These are phyloP conservation scores for Agaricus subrufescens DNA, from an alignment of 768 basidiomycete genomes.

Conservation along the genomic window DNA sequence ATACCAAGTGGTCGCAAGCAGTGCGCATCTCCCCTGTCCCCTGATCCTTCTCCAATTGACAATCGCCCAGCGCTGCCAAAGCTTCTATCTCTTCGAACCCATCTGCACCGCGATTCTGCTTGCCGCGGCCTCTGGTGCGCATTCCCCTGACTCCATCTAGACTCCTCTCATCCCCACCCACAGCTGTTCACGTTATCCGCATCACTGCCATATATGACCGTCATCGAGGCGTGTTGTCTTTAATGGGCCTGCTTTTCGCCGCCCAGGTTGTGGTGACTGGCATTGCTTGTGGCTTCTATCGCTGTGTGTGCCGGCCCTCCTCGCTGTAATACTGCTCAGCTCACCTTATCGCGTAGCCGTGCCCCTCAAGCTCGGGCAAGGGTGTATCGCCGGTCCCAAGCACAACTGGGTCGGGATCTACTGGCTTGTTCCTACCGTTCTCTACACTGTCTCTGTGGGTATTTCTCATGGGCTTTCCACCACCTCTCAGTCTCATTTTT, in stretches of 20 bases:
- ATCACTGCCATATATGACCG: constrained; percentile 78
- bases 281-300: constrained; percentile 74
- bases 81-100: constrained; percentile 82
- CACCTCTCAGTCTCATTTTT: neutral
- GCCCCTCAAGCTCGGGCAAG: constrained; percentile 67
- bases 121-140: constrained; percentile 58
- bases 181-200: constrained; percentile 71
- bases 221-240: constrained; percentile 43
- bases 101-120: constrained; percentile 81
- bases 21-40: constrained; percentile 30
- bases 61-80: constrained; percentile 35
- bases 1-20: constrained; percentile 57
- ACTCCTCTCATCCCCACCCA: constrained; percentile 1
- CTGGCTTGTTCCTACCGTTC: constrained; percentile 73
- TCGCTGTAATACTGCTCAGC: neutral
- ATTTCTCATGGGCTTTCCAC: constrained; percentile 5
- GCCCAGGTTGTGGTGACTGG: constrained; percentile 71
- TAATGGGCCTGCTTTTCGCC: constrained; percentile 57
- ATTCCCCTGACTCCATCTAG: neutral
- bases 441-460: constrained; percentile 66
- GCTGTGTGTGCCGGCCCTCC: constrained; percentile 38
- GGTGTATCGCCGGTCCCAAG: constrained; percentile 83
- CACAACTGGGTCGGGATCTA: constrained; percentile 82
- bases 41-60: constrained; percentile 26
- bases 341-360: constrained; percentile 41